A percentile compares a stretch with the other conserved stretches of the same genome.
These are phyloP conservation scores for Cubamyces sp. DNA, from an alignment of 768 basidiomycete genomes.

Conservation along the genomic window DNA sequence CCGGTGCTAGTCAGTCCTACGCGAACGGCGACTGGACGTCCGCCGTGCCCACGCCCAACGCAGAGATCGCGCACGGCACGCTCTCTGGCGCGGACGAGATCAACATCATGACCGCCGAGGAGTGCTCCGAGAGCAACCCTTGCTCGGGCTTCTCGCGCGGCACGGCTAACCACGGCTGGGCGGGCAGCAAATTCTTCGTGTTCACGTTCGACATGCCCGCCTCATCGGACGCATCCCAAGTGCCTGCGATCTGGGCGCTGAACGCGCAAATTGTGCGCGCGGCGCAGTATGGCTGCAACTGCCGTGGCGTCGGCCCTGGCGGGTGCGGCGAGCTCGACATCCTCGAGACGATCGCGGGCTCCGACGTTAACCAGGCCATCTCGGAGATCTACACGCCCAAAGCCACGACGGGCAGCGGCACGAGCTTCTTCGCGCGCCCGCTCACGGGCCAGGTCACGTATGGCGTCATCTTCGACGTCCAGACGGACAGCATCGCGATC, in stretches of 20 bases:
- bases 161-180: slow-evolving; percentile 37
- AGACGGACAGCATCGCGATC: slow-evolving; percentile 34
- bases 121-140: slow-evolving; percentile 22
- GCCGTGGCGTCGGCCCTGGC: slow-evolving; percentile 32
- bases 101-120: slow-evolving; percentile 34
- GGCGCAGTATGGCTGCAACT: slow-evolving; percentile 39
- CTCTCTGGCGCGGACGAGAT: slow-evolving; percentile 17
- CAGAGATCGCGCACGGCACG: slow-evolving; percentile 23
- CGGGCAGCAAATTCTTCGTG: slow-evolving; percentile 32
- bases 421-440: slow-evolving; percentile 32
- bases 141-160: slow-evolving; percentile 37
- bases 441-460: slow-evolving; percentile 23
- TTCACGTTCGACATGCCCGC: slow-evolving; percentile 35
- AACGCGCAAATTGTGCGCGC: slow-evolving; percentile 36
- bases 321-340: slow-evolving; percentile 38
- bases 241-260: slow-evolving; percentile 36
- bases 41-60: slow-evolving; percentile 31
- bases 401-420: slow-evolving; percentile 35
- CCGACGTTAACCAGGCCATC: slow-evolving; percentile 30
- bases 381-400: slow-evolving; percentile 38
- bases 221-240: slow-evolving; percentile 23
- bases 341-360: slow-evolving; percentile 31
- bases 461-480: slow-evolving; percentile 32
- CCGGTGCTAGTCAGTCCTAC: slow-evolving; percentile 36
- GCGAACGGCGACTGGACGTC: slow-evolving; percentile 31